phyloP scores from a whole-genome alignment of 1,284 basidiomycete genomes.

The Schizopora paradoxa region DNA sequence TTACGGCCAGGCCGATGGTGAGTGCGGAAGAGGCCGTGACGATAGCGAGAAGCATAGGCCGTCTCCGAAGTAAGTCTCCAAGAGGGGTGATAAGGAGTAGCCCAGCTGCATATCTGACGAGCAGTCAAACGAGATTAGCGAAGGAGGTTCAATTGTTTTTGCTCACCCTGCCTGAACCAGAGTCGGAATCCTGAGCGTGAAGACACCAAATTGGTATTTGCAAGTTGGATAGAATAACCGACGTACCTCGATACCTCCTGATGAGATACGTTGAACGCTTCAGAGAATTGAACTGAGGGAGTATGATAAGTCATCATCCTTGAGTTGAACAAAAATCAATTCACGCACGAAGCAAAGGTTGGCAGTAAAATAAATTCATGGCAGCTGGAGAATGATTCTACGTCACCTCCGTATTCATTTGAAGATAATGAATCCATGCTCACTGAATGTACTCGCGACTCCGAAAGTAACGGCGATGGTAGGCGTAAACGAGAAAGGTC shows the following conservation, averaged over 20 bases:
- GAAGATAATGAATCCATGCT: conserved; percentile 19
- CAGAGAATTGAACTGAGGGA: conserved; percentile 44
- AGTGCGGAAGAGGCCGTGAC: conserved; percentile 34
- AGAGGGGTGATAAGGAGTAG: conserved; percentile 47
- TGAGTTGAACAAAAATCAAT: neutral
- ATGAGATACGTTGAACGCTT: conserved; percentile 53
- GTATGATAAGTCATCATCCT: conserved; percentile 1
- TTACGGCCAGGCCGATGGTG: conserved; percentile 43
- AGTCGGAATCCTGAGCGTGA: conserved; percentile 36
- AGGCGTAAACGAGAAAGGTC: conserved; percentile 56
- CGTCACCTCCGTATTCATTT: conserved; percentile 1
- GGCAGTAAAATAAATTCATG: conserved; percentile 68
- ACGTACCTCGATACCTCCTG: conserved; percentile 51
- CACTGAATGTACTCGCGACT: conserved; percentile 58
- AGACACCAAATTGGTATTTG: neutral
- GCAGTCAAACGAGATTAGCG: neutral
- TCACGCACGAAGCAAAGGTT: conserved; percentile 58
- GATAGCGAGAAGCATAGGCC: conserved; percentile 40
- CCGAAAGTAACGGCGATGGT: conserved; percentile 61
- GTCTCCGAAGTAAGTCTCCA: conserved; percentile 49
- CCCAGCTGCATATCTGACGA: conserved; percentile 39
- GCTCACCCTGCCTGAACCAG: conserved; percentile 42
- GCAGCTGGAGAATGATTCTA: conserved; percentile 33
- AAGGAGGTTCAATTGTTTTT: neutral
- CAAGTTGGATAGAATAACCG: neutral